phyloP scores from a whole-genome alignment of 2,329 filamentous ascomycete species.

The Microdochium nivale region DNA sequence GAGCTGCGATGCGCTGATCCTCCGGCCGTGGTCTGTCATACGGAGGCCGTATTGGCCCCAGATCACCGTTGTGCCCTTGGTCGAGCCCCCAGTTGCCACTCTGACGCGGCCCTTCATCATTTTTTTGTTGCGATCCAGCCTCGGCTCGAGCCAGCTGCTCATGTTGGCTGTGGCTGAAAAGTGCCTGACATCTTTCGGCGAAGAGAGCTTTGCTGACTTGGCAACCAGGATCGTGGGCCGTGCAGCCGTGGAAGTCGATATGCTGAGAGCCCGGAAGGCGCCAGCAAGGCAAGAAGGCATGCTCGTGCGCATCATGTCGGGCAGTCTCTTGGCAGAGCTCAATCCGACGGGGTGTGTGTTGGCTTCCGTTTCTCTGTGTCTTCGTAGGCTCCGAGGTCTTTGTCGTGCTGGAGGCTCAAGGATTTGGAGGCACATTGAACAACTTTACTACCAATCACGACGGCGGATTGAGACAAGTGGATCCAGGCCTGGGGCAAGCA shows the following conservation, averaged over 20 bases:
- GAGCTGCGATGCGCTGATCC: constrained; percentile 78
- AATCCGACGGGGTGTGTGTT: background rate
- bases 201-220: constrained; percentile 18
- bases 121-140: constrained; percentile 65
- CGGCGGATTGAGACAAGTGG: background rate
- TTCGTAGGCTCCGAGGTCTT: background rate
- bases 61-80: constrained; percentile 86
- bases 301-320: constrained; percentile 36
- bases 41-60: constrained; percentile 95
- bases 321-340: background rate
- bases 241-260: constrained; percentile 29
- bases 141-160: constrained; percentile 77
- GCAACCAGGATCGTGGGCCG: constrained; percentile 23
- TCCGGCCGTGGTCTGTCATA: constrained; percentile 86
- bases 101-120: constrained; percentile 88
- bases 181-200: constrained; percentile 42
- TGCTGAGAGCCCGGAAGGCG: constrained; percentile 41
- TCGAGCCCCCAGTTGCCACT: constrained; percentile 83
- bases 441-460: background rate
- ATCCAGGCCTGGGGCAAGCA: too few relatives aligned
- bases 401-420: background rate
- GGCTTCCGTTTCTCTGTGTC: background rate
- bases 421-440: background rate
- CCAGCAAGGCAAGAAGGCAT: constrained; percentile 35
- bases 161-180: constrained; percentile 63